A percentile compares a stretch with the other conserved stretches of the same genome.
phyloP scores from a whole-genome alignment of 2,329 filamentous ascomycete genomes.

The Hymenoscyphus repandus region DNA sequence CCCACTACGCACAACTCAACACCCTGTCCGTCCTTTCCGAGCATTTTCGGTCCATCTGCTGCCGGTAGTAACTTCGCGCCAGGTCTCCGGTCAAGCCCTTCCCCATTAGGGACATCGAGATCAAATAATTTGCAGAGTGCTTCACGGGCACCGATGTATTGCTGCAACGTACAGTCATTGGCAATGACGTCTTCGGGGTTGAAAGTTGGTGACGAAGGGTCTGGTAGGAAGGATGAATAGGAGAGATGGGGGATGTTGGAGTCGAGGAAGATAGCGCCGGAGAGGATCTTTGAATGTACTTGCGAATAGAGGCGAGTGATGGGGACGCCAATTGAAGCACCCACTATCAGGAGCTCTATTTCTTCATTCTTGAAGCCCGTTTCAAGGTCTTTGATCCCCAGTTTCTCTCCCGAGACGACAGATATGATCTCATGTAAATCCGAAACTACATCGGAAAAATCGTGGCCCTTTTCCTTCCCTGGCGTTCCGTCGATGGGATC shows the following conservation, averaged over 20 bases:
- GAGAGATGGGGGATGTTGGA: conserved; percentile 32
- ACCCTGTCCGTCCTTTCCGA: conserved; percentile 23
- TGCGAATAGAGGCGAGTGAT: conserved; percentile 31
- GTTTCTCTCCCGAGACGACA: conserved; percentile 14
- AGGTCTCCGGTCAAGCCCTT: conserved; percentile 27
- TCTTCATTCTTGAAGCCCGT: neutral
- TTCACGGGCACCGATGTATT: conserved; percentile 27
- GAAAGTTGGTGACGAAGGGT: conserved; percentile 26
- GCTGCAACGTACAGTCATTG: conserved; percentile 25
- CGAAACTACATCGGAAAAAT: conserved; percentile 24
- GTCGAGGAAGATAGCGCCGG: conserved; percentile 31
- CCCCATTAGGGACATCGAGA: conserved; percentile 26
- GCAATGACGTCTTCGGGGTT: conserved; percentile 21
- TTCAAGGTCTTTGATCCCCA: neutral
- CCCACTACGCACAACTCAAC: conserved; percentile 30
- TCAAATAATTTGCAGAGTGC: conserved; percentile 28
- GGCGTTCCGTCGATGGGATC: conserved; percentile 23
- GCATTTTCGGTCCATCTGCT: conserved; percentile 26
- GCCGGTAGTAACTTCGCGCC: conserved; percentile 26
- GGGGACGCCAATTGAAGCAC: conserved; percentile 30
- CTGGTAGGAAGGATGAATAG: conserved; percentile 28
- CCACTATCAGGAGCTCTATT: conserved; percentile 21
- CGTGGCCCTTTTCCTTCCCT: conserved; percentile 26
- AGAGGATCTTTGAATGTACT: conserved; percentile 23
- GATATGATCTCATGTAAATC: conserved; percentile 30